Percentiles rank a stretch among this genome's conserved stretches.
These are phyloP conservation scores for Draba incana DNA, from an alignment of 345 rosid species.

Conservation along the genomic window DNA sequence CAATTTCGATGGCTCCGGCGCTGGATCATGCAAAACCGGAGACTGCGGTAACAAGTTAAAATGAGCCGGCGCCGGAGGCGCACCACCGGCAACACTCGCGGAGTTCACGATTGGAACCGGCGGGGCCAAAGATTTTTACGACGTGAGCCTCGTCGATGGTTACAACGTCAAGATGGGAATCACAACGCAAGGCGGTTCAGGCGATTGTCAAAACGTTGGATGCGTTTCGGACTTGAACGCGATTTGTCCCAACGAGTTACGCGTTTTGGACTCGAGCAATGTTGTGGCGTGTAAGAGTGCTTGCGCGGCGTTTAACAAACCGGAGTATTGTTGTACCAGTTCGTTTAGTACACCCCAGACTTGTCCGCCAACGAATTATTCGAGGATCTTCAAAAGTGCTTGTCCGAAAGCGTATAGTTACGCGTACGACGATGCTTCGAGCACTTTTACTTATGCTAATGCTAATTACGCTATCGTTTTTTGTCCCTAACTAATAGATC, in stretches of 20 bases:
- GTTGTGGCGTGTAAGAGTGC: slow-evolving; percentile 90
- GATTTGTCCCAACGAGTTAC: slow-evolving; percentile 65
- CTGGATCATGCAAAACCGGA: slow-evolving; percentile 65
- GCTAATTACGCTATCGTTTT: slow-evolving; percentile 73
- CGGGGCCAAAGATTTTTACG: slow-evolving; percentile 59
- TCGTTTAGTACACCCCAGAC: slow-evolving; percentile 60
- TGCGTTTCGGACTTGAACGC: slow-evolving; percentile 69
- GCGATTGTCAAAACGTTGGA: slow-evolving; percentile 71
- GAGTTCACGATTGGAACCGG: slow-evolving; percentile 66
- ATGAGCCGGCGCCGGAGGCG: slow-evolving; percentile 68
- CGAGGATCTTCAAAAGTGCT: slow-evolving; percentile 69
- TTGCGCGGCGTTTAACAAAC: slow-evolving; percentile 63
- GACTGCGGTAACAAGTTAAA: slow-evolving; percentile 70
- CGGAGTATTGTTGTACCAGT: slow-evolving; percentile 84
- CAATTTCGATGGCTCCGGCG: slow-evolving; percentile 60
- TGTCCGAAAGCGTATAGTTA: slow-evolving; percentile 91
- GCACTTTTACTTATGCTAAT: slow-evolving; percentile 75
- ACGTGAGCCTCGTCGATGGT: slow-evolving; percentile 91
- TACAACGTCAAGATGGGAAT: slow-evolving; percentile 75
- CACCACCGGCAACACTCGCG: slow-evolving; percentile 65
- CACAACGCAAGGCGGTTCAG: slow-evolving; percentile 58
- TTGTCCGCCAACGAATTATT: slow-evolving; percentile 68
- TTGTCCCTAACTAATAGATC: slow-evolving; percentile 44
- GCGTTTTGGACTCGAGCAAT: slow-evolving; percentile 42
- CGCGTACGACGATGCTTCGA: slow-evolving; percentile 86